Conservation (phyloP, 1,284 basidiomycete genomes). For the Papiliotrema flavescens region DNA sequence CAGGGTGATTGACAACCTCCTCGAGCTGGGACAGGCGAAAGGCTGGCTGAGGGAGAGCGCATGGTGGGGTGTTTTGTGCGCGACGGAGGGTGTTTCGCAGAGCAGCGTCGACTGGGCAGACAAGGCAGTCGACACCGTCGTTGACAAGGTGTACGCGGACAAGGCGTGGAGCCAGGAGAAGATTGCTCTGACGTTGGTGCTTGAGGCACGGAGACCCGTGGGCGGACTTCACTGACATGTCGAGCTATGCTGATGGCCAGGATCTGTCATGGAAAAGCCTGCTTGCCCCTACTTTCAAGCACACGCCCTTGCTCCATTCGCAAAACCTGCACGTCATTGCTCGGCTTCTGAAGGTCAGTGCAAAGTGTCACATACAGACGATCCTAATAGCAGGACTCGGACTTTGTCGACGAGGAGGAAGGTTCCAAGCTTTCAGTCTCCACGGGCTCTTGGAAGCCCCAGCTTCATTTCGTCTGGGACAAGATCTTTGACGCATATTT, state of each 20-base stretch:
- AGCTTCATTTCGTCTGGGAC: conserved; percentile 90
- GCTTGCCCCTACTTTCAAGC: conserved; percentile 76
- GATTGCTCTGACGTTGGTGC: conserved; percentile 69
- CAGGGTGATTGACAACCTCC: conserved; percentile 62
- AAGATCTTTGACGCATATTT: conserved; percentile 74
- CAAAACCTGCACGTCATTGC: conserved; percentile 72
- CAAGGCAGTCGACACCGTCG: conserved; percentile 58
- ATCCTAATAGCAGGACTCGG: conserved; percentile 25
- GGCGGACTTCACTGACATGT: conserved; percentile 10
- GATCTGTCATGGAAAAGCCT: conserved; percentile 64
- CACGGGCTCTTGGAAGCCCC: conserved; percentile 76
- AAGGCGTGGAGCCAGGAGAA: conserved; percentile 81
- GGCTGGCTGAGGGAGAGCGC: conserved; percentile 88
- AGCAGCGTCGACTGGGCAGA: conserved; percentile 68
- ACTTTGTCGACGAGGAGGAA: conserved; percentile 40
- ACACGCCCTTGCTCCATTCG: conserved; percentile 60
- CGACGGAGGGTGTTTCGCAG: conserved; percentile 58
- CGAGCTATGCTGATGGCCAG: conserved; percentile 15
- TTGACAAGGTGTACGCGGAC: conserved; percentile 58
- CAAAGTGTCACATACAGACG: background rate
- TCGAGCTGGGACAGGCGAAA: conserved; percentile 74
- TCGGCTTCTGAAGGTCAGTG: conserved; percentile 67
- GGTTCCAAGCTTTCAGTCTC: conserved; percentile 27
- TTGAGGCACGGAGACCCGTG: conserved; percentile 60
- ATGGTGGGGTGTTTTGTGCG: conserved; percentile 76